A percentile compares a stretch with the other conserved stretches of the same genome.
Conservation (phyloP, 2,329 filamentous ascomycete genomes). For the Aspergillus tamarii region DNA sequence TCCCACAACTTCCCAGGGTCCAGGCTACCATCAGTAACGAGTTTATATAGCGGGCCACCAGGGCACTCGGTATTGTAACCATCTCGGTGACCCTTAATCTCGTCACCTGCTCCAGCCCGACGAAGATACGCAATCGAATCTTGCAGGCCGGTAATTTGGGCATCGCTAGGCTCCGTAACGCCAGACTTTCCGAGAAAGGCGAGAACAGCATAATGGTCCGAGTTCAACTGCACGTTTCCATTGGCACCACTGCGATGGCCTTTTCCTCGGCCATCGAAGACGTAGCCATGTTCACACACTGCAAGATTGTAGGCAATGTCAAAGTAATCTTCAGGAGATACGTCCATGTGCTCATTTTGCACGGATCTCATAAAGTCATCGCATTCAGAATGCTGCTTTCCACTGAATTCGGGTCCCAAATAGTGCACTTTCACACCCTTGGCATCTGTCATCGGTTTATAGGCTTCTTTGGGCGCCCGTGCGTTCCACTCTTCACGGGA, state of each 20-base stretch:
- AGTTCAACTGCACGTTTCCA: constrained; percentile 9
- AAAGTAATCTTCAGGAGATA: constrained; percentile 4
- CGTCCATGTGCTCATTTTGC: constrained; percentile 9
- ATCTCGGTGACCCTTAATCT: constrained; percentile 12
- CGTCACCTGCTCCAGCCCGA: constrained; percentile 6
- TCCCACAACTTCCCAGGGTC: constrained; percentile 10
- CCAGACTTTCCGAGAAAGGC: constrained; percentile 13
- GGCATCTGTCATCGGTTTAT: constrained; percentile 7
- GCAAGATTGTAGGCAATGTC: constrained; percentile 14
- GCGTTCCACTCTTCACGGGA: constrained; percentile 13
- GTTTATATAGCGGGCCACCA: constrained; percentile 2
- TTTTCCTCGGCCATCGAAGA: constrained; percentile 12
- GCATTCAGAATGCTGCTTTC: constrained; percentile 2
- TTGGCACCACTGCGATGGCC: constrained; percentile 13
- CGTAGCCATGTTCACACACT: constrained; percentile 14
- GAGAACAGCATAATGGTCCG: constrained; percentile 15
- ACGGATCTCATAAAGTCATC: constrained; percentile 10
- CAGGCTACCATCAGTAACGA: constrained; percentile 7
- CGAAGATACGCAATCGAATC: constrained; percentile 12
- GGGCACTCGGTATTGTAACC: constrained; percentile 12
- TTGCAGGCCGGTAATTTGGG: constrained; percentile 9
- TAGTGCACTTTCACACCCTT: constrained; percentile 15
- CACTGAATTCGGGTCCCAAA: constrained; percentile 4
- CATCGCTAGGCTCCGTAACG: constrained; percentile 4
- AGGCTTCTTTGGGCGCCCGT: constrained; percentile 5